These are phyloP conservation scores for Daedaleopsis sinensis DNA, from an alignment of 768 basidiomycete species.

Conservation along the genomic window DNA sequence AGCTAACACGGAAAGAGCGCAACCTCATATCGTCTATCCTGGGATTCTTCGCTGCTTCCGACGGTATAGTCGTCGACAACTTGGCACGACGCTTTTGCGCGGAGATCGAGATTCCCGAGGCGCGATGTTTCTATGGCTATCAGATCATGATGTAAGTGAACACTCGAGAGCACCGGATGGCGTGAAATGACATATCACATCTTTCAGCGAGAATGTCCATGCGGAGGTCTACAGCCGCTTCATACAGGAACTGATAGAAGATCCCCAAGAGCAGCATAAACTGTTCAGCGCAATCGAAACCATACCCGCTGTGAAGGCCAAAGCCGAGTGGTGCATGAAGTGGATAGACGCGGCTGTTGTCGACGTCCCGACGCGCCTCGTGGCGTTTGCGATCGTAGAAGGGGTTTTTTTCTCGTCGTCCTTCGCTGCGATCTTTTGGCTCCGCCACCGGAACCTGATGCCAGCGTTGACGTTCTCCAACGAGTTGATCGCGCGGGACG, in stretches of 20 bases:
- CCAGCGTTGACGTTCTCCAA: too few relatives aligned
- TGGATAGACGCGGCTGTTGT: constrained; percentile 50
- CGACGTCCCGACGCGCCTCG: constrained; percentile 50
- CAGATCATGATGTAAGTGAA: constrained; percentile 50
- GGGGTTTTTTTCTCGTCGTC: constrained; percentile 57
- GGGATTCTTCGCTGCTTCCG: constrained; percentile 57
- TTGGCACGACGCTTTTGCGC: constrained; percentile 51
- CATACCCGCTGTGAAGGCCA: constrained; percentile 51
- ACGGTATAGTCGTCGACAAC: constrained; percentile 59
- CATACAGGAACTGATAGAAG: constrained; percentile 57
- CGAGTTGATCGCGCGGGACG: too few relatives aligned
- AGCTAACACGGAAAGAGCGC: too few relatives aligned
- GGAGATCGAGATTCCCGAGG: constrained; percentile 54
- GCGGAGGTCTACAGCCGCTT: constrained; percentile 59
- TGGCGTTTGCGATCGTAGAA: constrained; percentile 55
- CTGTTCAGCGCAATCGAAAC: constrained; percentile 56
- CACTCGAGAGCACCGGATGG: too few relatives aligned
- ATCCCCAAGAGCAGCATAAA: constrained; percentile 42
- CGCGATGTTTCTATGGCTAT: constrained; percentile 57
- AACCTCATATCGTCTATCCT: constrained; percentile 54
- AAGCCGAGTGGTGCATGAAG: constrained; percentile 54
- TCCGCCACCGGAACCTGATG: too few relatives aligned
- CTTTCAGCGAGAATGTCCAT: constrained; percentile 48
- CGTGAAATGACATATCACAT: too few relatives aligned
- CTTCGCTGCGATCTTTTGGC: too few relatives aligned